Base-by-base conservation (phyloP, 148 eudicot species). In the Cornus kousa region DNA sequence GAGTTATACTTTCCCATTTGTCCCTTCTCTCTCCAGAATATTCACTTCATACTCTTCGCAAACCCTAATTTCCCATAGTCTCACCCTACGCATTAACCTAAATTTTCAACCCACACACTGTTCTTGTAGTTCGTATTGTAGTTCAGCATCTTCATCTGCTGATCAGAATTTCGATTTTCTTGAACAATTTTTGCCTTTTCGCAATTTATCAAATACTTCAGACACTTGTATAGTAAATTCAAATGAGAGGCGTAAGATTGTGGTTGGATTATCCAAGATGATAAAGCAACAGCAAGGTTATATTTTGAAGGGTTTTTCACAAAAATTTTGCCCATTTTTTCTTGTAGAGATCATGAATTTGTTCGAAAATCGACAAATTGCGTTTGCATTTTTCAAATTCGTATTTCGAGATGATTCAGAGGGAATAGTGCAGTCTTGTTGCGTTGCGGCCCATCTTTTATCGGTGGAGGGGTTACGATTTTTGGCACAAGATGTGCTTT, bases 401-500 rank as follows among this genome's bases (percentile, higher is more conserved):
- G 87, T 81, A 7, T 94, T 90, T 80, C 83, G 77, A 69, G 90
- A 90, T 82, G 71, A 77, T 82, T 85, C 89, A 17, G 87, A 87
- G 69, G 86, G 40, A 22, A 79, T 73, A 1, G 68, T 94, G 70
- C 46, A 66, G 68, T 76, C 78, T 10, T 90, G 97, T 78, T 94
- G 94, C 32, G 37, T 83, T 50, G 94, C 80, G 33, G 94, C 91
- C 28, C 91, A 85, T 85, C 57, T 89, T 40, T 86, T 94, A 39
- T 86, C 85, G 0, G 81, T 81, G 12, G 82, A 85, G 69, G 75
- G 78, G 37, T 33, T 77, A 31, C 83, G 92, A 82, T 48, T 78
- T n/a, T 67, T 85, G 73, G 93, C 98, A 23, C 99, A 96, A 72
- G 97, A 96, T 88, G 79, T 93, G 62, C 79, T 96, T 2, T 84